Evolutionary conservation across 1,284 basidiomycete genomes (phyloP).

Genomic region (Leccinum fallax): DNA sequence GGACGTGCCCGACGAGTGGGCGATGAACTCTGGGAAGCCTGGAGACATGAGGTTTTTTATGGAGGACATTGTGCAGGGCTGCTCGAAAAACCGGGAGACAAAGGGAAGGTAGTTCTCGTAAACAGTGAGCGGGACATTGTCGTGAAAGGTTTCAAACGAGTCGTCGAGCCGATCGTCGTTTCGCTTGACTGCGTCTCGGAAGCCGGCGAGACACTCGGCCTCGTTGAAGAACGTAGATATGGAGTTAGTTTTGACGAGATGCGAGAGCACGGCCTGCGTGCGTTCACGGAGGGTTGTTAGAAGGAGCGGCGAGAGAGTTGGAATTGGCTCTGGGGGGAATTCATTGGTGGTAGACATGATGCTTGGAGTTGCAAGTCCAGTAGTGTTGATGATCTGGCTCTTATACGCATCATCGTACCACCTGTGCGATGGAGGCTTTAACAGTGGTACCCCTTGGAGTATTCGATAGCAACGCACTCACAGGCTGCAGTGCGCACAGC

Average conservation of each 20-base stretch:
- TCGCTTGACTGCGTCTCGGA: slow-evolving; percentile 12
- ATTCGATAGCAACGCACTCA: neutral
- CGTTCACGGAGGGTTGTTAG: slow-evolving; percentile 20
- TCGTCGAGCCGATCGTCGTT: neutral
- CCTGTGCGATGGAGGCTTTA: neutral
- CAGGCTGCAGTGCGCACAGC: neutral
- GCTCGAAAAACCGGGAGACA: slow-evolving; percentile 23
- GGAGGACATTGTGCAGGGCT: slow-evolving; percentile 19
- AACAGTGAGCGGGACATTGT: slow-evolving; percentile 18
- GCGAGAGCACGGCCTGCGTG: slow-evolving; percentile 23
- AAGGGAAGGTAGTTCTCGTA: slow-evolving; percentile 30
- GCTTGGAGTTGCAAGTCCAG: neutral
- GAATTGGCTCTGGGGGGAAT: slow-evolving; percentile 18
- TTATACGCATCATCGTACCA: neutral
- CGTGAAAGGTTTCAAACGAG: slow-evolving; percentile 18
- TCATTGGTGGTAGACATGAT: slow-evolving; percentile 18
- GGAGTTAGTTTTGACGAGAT: slow-evolving; percentile 25
- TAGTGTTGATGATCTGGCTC: neutral
- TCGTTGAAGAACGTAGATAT: slow-evolving; percentile 21
- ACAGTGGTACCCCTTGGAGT: neutral
- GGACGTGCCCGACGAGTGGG: slow-evolving; percentile 25
- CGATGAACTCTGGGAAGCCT: slow-evolving; percentile 27
- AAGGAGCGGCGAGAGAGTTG: slow-evolving; percentile 17
- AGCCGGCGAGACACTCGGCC: slow-evolving; percentile 15
- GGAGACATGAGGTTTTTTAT: slow-evolving; percentile 28